A percentile compares a stretch with the other conserved stretches of the same genome.
phyloP scores from a whole-genome alignment of 1,139 yeast species.

The Meyerozyma athensensis region DNA sequence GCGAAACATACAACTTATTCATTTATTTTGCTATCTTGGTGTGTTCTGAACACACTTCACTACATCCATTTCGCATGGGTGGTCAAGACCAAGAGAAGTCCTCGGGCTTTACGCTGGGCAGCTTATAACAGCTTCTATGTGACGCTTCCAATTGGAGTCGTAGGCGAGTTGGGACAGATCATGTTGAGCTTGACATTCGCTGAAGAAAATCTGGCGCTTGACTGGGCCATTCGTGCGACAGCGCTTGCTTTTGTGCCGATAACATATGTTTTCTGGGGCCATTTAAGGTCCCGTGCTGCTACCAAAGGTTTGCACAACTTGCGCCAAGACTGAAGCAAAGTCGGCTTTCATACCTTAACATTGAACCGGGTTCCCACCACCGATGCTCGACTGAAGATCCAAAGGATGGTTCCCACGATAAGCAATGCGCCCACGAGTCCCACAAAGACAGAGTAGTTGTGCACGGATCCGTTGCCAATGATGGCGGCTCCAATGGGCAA shows the following conservation, averaged over 20 bases:
- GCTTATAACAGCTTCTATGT: slow-evolving; percentile 39
- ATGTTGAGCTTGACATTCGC: slow-evolving; percentile 47
- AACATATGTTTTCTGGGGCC: neutral
- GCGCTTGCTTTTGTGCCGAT: neutral
- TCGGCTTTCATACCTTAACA: slow-evolving; percentile 1
- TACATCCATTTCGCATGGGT: slow-evolving; percentile 46
- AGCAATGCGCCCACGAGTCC: slow-evolving; percentile 20
- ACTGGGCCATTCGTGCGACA: slow-evolving; percentile 1
- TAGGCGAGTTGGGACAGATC: slow-evolving; percentile 49
- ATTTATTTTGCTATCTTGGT: slow-evolving; percentile 42
- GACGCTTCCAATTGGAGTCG: slow-evolving; percentile 41
- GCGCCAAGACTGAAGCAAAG: neutral
- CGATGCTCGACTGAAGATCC: slow-evolving; percentile 16
- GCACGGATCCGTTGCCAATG: slow-evolving; percentile 29
- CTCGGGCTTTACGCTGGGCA: slow-evolving; percentile 31
- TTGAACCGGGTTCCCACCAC: slow-evolving; percentile 4
- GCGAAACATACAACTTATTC: slow-evolving; percentile 49
- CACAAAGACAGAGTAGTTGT: slow-evolving; percentile 23
- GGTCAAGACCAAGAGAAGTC: slow-evolving; percentile 32
- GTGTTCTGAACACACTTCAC: slow-evolving; percentile 37
- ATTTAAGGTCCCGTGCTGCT: neutral
- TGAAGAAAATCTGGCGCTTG: slow-evolving; percentile 16
- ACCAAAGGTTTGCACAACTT: neutral
- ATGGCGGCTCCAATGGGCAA: slow-evolving; percentile 50
- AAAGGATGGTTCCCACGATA: slow-evolving; percentile 17